These are phyloP conservation scores for Sanchytrium tribonematis DNA, from an alignment of 371 early-diverging fungal species.

Conservation along the genomic window DNA sequence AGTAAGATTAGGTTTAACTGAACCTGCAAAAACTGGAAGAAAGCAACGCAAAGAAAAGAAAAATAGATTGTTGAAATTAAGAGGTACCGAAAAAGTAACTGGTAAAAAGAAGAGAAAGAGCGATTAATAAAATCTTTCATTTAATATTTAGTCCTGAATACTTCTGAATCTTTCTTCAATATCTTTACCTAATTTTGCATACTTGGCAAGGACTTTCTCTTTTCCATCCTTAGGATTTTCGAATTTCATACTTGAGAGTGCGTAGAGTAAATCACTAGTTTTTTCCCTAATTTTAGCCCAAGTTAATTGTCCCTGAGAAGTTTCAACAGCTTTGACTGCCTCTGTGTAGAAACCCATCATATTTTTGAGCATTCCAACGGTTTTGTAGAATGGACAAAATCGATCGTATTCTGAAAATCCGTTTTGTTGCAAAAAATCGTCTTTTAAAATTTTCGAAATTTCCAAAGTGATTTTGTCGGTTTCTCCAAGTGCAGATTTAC, in stretches of 20 bases:
- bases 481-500: constrained; percentile 92
- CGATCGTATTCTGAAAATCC: constrained; percentile 98
- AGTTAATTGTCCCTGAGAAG: constrained; percentile 53
- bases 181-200: constrained; percentile 59
- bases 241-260: constrained; percentile 97
- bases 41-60: constrained; percentile 96
- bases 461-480: constrained; percentile 96
- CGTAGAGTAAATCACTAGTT: constrained; percentile 77
- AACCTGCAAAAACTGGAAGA: constrained; percentile 47
- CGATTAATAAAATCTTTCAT: not conserved
- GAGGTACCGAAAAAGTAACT: constrained; percentile 62
- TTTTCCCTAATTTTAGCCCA: constrained; percentile 84
- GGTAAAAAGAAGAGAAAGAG: not conserved
- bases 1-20: constrained; percentile 46
- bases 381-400: constrained; percentile 98
- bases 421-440: constrained; percentile 99
- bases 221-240: constrained; percentile 91
- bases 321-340: constrained; percentile 75
- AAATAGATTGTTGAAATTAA: constrained; percentile 95
- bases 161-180: constrained; percentile 81
- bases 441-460: constrained; percentile 93
- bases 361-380: constrained; percentile 91
- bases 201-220: constrained; percentile 40
- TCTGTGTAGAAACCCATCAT: constrained; percentile 87
- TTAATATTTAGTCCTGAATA: constrained; percentile 19